phyloP scores from a whole-genome alignment of 768 basidiomycete species.

The Daedalea quercina region DNA sequence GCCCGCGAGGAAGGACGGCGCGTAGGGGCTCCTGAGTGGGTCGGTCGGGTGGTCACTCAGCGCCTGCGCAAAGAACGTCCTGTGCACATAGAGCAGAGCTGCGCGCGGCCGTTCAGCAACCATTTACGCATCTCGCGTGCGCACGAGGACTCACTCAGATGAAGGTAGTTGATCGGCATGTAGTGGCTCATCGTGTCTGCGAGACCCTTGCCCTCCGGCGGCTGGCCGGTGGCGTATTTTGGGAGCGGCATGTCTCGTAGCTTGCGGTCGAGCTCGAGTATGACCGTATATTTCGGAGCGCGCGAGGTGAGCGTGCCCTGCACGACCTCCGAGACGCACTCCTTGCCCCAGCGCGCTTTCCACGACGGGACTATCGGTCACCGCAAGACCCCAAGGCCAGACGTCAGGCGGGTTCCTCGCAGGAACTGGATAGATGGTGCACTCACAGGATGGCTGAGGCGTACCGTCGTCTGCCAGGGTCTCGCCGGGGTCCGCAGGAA shows the following conservation, averaged over 20 bases:
- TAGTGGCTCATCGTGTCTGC: slow-evolving; percentile 64
- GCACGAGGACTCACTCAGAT: slow-evolving; percentile 44
- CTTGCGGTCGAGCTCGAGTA: slow-evolving; percentile 63
- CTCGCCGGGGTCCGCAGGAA: slow-evolving; percentile 52
- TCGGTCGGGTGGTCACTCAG: slow-evolving; percentile 60
- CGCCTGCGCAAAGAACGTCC: slow-evolving; percentile 65
- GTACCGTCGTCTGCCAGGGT: slow-evolving; percentile 46
- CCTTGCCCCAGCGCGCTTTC: slow-evolving; percentile 47
- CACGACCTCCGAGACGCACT: slow-evolving; percentile 46
- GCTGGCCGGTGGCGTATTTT: slow-evolving; percentile 45
- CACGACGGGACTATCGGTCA: slow-evolving; percentile 48
- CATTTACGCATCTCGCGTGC: slow-evolving; percentile 29
- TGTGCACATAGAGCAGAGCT: slow-evolving; percentile 64
- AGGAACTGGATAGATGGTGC: not conserved
- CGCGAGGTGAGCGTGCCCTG: slow-evolving; percentile 53
- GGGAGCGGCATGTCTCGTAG: slow-evolving; percentile 63
- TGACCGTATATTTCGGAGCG: slow-evolving; percentile 53
- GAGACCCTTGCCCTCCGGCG: slow-evolving; percentile 44
- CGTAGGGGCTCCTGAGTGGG: slow-evolving; percentile 62
- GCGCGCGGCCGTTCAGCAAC: slow-evolving; percentile 55
- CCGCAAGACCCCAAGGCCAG: slow-evolving; percentile 55
- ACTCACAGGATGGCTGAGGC: slow-evolving; percentile 34
- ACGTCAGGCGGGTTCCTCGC: slow-evolving; percentile 21
- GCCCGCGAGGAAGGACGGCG: slow-evolving; percentile 66
- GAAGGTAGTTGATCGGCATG: slow-evolving; percentile 70